Evolutionary conservation across 306 rosid species (phyloP).

Genomic region (Begonia fuchsioides): DNA sequence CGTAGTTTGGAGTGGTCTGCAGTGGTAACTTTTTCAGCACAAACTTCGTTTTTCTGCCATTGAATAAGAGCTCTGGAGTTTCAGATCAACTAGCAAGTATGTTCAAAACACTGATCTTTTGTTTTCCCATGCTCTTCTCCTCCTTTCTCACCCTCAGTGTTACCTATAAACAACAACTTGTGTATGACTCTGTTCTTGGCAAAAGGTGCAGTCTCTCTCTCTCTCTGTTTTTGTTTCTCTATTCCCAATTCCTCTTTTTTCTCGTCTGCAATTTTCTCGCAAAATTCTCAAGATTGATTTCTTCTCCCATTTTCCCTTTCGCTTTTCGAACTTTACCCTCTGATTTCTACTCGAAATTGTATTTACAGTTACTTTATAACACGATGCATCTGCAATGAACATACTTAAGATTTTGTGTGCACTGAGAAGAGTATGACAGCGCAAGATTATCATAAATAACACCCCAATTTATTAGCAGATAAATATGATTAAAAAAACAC

Average conservation of each 20-base stretch:
- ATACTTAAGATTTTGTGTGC: too few species aligned
- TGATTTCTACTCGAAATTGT: too few species aligned
- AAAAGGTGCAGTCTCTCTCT: constrained; percentile 59
- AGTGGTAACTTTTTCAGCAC: constrained; percentile 48
- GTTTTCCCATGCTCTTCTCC: constrained; percentile 33
- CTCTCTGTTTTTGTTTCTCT: constrained; percentile 56
- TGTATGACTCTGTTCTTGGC: constrained; percentile 40
- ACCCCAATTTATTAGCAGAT: too few species aligned
- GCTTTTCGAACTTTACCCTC: too few species aligned
- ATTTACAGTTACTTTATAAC: too few species aligned
- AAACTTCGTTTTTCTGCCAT: constrained; percentile 60
- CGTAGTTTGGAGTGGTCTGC: constrained; percentile 60
- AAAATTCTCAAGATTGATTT: too few species aligned
- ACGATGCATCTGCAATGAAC: too few species aligned
- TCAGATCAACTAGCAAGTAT: constrained; percentile 69
- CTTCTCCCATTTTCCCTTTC: too few species aligned
- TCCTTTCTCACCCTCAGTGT: constrained; percentile 66
- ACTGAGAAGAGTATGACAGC: too few species aligned
- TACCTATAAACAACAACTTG: constrained; percentile 34
- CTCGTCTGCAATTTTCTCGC: too few species aligned
- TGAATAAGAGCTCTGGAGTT: constrained; percentile 36
- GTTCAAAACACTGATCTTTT: constrained; percentile 58
- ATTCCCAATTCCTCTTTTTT: constrained; percentile 25
- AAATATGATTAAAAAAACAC: too few species aligned
- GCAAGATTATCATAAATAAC: too few species aligned